Conservation (phyloP, 768 basidiomycete species). For the Solioccasus polychromus region DNA sequence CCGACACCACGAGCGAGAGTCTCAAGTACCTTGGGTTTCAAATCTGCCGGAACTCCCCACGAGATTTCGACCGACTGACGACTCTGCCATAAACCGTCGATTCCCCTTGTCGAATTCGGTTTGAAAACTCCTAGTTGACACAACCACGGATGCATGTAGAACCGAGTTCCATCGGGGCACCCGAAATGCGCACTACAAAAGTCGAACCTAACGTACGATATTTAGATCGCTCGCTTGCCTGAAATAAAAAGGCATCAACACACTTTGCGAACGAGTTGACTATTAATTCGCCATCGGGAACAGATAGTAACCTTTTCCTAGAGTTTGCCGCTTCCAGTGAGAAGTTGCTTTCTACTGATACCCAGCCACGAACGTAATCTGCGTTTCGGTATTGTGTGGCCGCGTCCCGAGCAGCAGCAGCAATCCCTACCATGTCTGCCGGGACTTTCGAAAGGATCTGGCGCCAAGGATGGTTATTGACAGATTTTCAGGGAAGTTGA, state of each 20-base stretch:
- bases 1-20: conserved; percentile 7
- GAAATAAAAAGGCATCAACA: neutral
- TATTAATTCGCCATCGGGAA: conserved; percentile 2
- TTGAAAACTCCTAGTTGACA: conserved; percentile 10
- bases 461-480: neutral
- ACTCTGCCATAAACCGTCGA: conserved; percentile 8
- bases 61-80: conserved; percentile 14
- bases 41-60: conserved; percentile 16
- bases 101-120: conserved; percentile 15
- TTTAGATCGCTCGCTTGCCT: too few relatives aligned
- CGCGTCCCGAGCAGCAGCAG: conserved; percentile 12
- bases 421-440: conserved; percentile 15
- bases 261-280: conserved; percentile 18
- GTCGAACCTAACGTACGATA: neutral
- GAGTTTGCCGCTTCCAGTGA: conserved; percentile 15
- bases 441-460: conserved; percentile 12
- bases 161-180: conserved; percentile 9
- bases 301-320: conserved; percentile 6
- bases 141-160: conserved; percentile 5
- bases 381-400: conserved; percentile 8
- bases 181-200: conserved; percentile 17
- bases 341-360: conserved; percentile 4
- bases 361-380: conserved; percentile 8
- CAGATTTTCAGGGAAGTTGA: neutral
- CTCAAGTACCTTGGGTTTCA: conserved; percentile 12